Conservation (phyloP, 768 basidiomycete genomes). For the Termitomyces eurrhizus region DNA sequence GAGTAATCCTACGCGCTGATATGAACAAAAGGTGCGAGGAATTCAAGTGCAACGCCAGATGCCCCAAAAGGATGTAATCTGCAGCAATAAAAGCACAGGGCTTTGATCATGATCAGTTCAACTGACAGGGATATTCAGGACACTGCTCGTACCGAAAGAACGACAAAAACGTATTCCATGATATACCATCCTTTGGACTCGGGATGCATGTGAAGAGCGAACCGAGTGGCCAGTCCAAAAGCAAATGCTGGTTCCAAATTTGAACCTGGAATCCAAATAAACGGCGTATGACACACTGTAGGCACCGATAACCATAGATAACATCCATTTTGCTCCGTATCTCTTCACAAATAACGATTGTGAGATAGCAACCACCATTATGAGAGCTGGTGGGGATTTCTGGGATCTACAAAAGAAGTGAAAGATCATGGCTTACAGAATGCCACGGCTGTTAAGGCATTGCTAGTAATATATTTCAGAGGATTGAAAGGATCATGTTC, state of each 20-base stretch:
- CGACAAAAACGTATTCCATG: conserved; percentile 54
- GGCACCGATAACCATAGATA: conserved; percentile 57
- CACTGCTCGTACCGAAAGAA: conserved; percentile 44
- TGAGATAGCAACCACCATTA: conserved; percentile 36
- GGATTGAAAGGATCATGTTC: conserved; percentile 50
- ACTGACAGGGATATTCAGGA: not conserved
- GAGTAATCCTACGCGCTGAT: conserved; percentile 43
- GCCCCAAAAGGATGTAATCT: conserved; percentile 64
- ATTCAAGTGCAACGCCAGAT: conserved; percentile 47
- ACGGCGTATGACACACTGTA: conserved; percentile 37
- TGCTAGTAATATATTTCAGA: conserved; percentile 52
- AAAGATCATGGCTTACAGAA: conserved; percentile 32
- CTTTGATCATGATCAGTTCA: conserved; percentile 22
- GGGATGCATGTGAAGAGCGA: conserved; percentile 49
- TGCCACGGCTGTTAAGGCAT: conserved; percentile 47
- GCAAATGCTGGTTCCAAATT: conserved; percentile 38
- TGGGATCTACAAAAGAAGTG: not conserved
- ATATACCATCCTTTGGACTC: conserved; percentile 53
- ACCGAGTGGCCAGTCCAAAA: conserved; percentile 52
- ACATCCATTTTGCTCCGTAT: conserved; percentile 55
- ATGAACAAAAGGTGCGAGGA: conserved; percentile 47
- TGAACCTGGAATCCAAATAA: not conserved
- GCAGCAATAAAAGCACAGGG: conserved; percentile 75
- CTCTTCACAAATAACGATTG: conserved; percentile 41
- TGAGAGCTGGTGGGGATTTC: conserved; percentile 23